These are phyloP conservation scores for Hypholoma fasciculare DNA, from an alignment of 768 basidiomycete genomes.

Conservation along the genomic window DNA sequence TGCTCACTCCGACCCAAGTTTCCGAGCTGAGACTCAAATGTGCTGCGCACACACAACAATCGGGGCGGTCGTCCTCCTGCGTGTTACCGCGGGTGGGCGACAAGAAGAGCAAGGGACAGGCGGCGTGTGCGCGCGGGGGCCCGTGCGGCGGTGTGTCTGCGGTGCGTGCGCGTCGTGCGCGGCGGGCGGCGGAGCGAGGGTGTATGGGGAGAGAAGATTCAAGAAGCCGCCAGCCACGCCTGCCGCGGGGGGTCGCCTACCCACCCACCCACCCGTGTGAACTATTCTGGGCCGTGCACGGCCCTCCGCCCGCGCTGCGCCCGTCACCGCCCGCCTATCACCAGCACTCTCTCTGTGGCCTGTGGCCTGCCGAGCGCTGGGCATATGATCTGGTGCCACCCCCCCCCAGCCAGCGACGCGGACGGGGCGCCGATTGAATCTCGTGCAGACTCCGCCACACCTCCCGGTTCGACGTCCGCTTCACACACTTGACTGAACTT, in stretches of 20 bases:
- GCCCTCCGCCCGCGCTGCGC: conserved; percentile 12
- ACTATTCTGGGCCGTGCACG: conserved; percentile 21
- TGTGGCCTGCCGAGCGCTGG: neutral
- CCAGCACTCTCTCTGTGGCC: no score
- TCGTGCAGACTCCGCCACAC: conserved; percentile 17
- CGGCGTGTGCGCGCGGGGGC: neutral
- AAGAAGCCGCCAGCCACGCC: no score
- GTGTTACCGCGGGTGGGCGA: neutral
- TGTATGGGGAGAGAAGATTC: conserved; percentile 16
- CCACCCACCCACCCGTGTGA: conserved; percentile 23
- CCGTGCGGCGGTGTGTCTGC: neutral
- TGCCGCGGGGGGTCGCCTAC: neutral
- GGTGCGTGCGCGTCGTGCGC: neutral
- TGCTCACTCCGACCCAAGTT: conserved; percentile 49
- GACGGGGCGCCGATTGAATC: conserved; percentile 19
- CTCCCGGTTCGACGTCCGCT: neutral
- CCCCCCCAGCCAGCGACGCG: no score
- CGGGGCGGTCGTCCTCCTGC: neutral
- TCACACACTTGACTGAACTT: no score
- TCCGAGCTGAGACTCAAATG: conserved; percentile 45
- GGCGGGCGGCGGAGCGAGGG: conserved; percentile 3
- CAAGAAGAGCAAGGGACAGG: neutral
- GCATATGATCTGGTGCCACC: neutral
- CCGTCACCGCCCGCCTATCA: neutral
- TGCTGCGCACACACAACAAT: conserved; percentile 7